These are phyloP conservation scores for Cystofilobasidium ferigula DNA, from an alignment of 768 basidiomycete genomes.

Conservation along the genomic window DNA sequence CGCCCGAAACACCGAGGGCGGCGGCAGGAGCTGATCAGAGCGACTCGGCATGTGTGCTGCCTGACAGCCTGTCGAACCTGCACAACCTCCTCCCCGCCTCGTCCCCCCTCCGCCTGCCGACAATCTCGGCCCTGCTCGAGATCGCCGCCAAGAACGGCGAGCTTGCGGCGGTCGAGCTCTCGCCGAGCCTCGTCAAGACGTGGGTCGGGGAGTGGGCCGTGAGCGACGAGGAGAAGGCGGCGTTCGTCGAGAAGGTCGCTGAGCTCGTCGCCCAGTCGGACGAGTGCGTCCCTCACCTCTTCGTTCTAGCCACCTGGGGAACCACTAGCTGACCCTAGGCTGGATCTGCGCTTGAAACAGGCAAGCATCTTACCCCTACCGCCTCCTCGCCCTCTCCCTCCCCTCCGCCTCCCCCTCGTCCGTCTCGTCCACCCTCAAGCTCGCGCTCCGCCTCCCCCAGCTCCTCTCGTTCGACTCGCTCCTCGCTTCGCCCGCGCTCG, in stretches of 20 bases:
- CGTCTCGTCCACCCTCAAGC: not conserved
- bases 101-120: constrained; percentile 53
- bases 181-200: constrained; percentile 53
- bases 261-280: not conserved
- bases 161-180: constrained; percentile 52
- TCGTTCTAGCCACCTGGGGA: not conserved
- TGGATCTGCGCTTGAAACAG: not conserved
- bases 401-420: constrained; percentile 49
- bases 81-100: constrained; percentile 64
- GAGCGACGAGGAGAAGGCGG: constrained; percentile 12
- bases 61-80: constrained; percentile 58
- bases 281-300: not conserved
- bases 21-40: too few relatives aligned
- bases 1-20: too few relatives aligned
- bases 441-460: constrained; percentile 23
- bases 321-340: not conserved
- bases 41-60: too few relatives aligned
- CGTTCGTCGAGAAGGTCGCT: constrained; percentile 18
- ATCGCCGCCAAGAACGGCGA: constrained; percentile 54
- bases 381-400: constrained; percentile 45
- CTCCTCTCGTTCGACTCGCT: constrained; percentile 72
- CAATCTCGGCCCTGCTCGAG: constrained; percentile 54
- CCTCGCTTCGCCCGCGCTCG: constrained; percentile 55
- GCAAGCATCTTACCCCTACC: constrained; percentile 50
- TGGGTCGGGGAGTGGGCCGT: constrained; percentile 69